Evolutionary conservation across 495 filamentous ascomycete species (phyloP).

Genomic region (Tuber magnatum): DNA sequence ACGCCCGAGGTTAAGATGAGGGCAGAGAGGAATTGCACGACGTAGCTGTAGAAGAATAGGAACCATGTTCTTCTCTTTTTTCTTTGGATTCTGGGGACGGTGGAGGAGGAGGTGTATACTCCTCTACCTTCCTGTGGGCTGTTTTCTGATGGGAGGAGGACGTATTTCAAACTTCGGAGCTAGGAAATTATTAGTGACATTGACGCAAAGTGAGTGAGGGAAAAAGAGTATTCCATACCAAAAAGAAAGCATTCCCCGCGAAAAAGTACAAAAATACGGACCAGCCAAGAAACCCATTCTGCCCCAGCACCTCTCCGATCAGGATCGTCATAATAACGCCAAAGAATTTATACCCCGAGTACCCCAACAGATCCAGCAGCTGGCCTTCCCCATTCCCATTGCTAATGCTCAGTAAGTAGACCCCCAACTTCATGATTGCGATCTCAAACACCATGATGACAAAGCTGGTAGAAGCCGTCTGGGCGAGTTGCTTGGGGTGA

Average conservation of each 20-base stretch:
- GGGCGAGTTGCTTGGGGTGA: conserved; percentile 84
- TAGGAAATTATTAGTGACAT: conserved; percentile 41
- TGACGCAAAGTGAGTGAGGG: neutral
- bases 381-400: conserved; percentile 64
- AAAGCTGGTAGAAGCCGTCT: conserved; percentile 75
- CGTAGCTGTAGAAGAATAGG: conserved; percentile 87
- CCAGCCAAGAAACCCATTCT: conserved; percentile 78
- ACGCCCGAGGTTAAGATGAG: conserved; percentile 61
- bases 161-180: conserved; percentile 92
- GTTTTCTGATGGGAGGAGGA: conserved; percentile 63
- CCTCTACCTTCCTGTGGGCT: conserved; percentile 52
- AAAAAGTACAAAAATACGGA: conserved; percentile 82
- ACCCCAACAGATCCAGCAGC: conserved; percentile 85
- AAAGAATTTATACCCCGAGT: conserved; percentile 98
- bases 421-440: conserved; percentile 77
- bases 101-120: conserved; percentile 22
- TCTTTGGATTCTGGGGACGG: conserved; percentile 54
- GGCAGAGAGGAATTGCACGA: conserved; percentile 91
- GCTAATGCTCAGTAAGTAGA: conserved; percentile 85
- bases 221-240: conserved; percentile 53
- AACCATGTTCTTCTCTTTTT: conserved; percentile 88
- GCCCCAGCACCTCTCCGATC: conserved; percentile 58
- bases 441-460: conserved; percentile 81
- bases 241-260: conserved; percentile 86
- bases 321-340: conserved; percentile 83